A percentile compares a stretch with the other conserved stretches of the same genome.
phyloP scores from a whole-genome alignment of 306 rosid genomes.

The Lathyrus tuberosus region DNA sequence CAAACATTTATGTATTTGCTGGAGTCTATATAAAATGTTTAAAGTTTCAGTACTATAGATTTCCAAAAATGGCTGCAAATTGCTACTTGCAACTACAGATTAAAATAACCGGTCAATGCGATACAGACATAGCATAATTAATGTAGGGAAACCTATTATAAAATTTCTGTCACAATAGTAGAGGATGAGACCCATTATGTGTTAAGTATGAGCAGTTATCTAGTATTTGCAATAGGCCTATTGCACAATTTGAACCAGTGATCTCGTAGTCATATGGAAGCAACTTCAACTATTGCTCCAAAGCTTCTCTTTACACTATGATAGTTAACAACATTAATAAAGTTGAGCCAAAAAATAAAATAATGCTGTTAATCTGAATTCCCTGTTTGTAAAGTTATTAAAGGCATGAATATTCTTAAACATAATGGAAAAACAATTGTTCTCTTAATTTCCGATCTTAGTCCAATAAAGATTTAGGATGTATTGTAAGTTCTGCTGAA shows the following conservation, averaged over 20 bases:
- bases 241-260: conserved; percentile 5
- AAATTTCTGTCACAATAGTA: not conserved
- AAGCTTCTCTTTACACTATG: not conserved
- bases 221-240: not conserved
- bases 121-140: not conserved
- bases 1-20: not conserved
- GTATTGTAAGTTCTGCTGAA: conserved; percentile 28
- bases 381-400: conserved; percentile 3
- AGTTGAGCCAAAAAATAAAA: not conserved
- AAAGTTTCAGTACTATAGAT: conserved; percentile 4
- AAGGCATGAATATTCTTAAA: conserved; percentile 1
- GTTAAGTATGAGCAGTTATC: not conserved
- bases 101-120: conserved; percentile 3
- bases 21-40: conserved; percentile 11
- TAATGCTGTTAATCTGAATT: not conserved
- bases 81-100: not conserved
- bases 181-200: not conserved
- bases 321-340: not conserved
- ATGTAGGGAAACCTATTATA: not conserved
- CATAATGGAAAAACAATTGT: not conserved
- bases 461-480: conserved; percentile 24
- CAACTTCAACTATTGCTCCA: not conserved
- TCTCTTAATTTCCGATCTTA: conserved; percentile 23
- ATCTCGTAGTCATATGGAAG: not conserved
- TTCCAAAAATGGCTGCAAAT: conserved; percentile 12